Conservation (phyloP, 2,329 filamentous ascomycete species). For the Phyllosticta capitalensis region DNA sequence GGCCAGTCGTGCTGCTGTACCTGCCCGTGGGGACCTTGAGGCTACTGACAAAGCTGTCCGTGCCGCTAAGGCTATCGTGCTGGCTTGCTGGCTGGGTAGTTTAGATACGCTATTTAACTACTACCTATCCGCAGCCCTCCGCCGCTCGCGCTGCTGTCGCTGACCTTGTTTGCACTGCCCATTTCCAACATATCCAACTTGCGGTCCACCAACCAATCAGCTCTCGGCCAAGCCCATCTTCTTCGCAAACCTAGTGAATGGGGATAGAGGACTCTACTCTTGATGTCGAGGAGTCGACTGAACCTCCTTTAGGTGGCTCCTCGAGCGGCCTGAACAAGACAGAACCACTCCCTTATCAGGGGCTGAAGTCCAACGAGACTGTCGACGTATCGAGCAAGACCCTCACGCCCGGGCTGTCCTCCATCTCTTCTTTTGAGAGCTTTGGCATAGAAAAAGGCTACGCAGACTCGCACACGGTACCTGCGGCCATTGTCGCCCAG, state of each 20-base stretch:
- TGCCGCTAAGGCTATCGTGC: background rate
- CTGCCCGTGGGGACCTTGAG: background rate
- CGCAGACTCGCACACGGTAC: slow-evolving; percentile 27
- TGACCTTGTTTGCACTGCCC: background rate
- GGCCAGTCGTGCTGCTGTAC: background rate
- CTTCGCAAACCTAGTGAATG: slow-evolving; percentile 26
- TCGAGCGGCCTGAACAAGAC: slow-evolving; percentile 9
- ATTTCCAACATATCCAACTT: background rate
- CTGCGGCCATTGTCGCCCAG: slow-evolving; percentile 26
- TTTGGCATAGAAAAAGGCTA: slow-evolving; percentile 12
- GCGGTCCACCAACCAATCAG: background rate
- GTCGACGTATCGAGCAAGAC: background rate
- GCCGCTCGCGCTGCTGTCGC: background rate
- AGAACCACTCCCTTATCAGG: background rate
- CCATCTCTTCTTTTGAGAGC: background rate
- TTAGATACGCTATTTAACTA: background rate
- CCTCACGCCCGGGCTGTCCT: background rate
- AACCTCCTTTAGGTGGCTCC: slow-evolving; percentile 32
- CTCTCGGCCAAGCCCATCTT: background rate
- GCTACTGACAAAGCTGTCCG: background rate
- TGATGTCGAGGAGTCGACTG: slow-evolving; percentile 33
- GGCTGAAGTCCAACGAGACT: background rate
- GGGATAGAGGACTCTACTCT: slow-evolving; percentile 29
- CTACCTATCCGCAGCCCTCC: background rate
- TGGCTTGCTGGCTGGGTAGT: background rate